Evolutionary conservation across 257 asterid genomes (phyloP).

Genomic region (Parsonsia alboflavescens): DNA sequence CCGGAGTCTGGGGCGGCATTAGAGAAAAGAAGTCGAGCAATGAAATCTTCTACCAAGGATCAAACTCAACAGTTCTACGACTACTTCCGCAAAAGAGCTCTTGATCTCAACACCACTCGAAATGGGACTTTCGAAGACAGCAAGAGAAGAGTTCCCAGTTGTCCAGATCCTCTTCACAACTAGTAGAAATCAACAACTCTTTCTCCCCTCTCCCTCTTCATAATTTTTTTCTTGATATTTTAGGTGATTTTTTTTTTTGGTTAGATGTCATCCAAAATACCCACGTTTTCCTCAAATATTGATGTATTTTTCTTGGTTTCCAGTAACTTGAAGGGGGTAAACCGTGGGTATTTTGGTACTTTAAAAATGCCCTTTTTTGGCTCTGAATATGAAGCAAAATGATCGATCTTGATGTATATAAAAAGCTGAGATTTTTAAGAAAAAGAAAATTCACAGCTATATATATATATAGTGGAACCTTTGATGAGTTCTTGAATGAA

Average conservation of each 20-base stretch:
- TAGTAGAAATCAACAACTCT: constrained; percentile 25
- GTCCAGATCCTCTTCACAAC: constrained; percentile 97
- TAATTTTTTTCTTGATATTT: not conserved
- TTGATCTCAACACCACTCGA: constrained; percentile 21
- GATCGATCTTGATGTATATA: constrained; percentile 32
- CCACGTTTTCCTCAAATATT: constrained; percentile 46
- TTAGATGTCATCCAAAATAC: constrained; percentile 54
- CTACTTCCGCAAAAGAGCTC: constrained; percentile 34
- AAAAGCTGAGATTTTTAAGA: constrained; percentile 8
- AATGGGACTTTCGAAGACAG: constrained; percentile 43
- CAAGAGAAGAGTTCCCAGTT: constrained; percentile 69
- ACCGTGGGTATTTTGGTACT: constrained; percentile 83
- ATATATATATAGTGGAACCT: not conserved
- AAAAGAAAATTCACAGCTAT: constrained; percentile 1
- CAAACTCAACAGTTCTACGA: constrained; percentile 39
- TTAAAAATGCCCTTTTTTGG: constrained; percentile 7
- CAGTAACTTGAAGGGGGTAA: constrained; percentile 29
- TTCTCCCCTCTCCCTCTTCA: not conserved
- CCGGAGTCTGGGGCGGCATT: constrained; percentile 27
- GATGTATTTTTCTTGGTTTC: constrained; percentile 7
- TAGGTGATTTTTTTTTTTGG: constrained; percentile 10
- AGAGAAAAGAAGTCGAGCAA: constrained; percentile 2
- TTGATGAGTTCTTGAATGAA: not conserved
- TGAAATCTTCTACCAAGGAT: constrained; percentile 19
- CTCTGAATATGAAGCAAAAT: constrained; percentile 18